These are phyloP conservation scores for Amauroascus verrucosus DNA, from an alignment of 2,329 filamentous ascomycete species.

Conservation along the genomic window DNA sequence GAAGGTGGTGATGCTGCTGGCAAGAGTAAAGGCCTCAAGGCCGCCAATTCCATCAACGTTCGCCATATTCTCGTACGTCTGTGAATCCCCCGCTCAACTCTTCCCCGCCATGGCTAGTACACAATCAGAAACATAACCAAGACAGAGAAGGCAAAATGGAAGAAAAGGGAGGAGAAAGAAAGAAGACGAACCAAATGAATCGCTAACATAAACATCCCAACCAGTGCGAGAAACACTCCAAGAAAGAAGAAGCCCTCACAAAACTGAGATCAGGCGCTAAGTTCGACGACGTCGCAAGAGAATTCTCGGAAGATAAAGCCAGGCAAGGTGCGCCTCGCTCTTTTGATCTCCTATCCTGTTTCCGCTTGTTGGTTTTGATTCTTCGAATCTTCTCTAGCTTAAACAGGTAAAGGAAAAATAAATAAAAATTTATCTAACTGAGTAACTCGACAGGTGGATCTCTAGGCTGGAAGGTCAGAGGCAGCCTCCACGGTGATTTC, in stretches of 20 bases:
- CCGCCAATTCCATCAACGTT: constrained; percentile 54
- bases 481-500: constrained; percentile 48
- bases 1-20: constrained; percentile 26
- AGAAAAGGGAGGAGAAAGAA: too few species aligned
- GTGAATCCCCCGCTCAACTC: neutral
- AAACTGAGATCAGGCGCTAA: constrained; percentile 51
- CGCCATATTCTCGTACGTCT: constrained; percentile 50
- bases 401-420: neutral
- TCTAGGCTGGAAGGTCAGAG: constrained; percentile 53
- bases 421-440: neutral
- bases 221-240: constrained; percentile 52
- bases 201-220: neutral
- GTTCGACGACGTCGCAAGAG: constrained; percentile 55
- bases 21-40: constrained; percentile 42
- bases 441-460: constrained; percentile 42
- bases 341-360: constrained; percentile 3
- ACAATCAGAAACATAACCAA: neutral
- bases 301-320: constrained; percentile 57
- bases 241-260: constrained; percentile 55
- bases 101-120: neutral
- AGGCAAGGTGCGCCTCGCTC: constrained; percentile 39
- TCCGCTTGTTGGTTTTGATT: neutral
- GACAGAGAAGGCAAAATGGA: neutral
- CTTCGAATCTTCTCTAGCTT: neutral
- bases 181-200: too few species aligned